phyloP scores from a whole-genome alignment of 345 rosid species.

The Theobroma cacao region DNA sequence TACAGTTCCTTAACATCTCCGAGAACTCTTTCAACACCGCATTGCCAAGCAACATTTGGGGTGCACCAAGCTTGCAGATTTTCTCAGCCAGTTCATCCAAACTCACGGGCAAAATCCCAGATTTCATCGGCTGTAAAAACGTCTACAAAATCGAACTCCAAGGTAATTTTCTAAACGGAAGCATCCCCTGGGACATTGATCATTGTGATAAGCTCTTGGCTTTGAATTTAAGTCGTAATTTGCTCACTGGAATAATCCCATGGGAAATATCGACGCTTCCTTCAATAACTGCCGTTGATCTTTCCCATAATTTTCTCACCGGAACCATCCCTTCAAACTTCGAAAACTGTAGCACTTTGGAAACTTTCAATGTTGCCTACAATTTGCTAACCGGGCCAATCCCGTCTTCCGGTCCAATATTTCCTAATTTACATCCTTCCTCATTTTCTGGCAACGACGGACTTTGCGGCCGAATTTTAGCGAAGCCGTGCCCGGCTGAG shows the following conservation, averaged over 20 bases:
- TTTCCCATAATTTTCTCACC: constrained; percentile 69
- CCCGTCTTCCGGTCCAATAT: constrained; percentile 63
- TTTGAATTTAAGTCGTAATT: constrained; percentile 69
- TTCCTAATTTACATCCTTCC: constrained; percentile 67
- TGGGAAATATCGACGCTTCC: constrained; percentile 81
- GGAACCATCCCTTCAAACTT: constrained; percentile 88
- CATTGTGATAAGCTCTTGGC: constrained; percentile 80
- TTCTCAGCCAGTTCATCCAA: constrained; percentile 65
- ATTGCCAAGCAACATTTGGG: constrained; percentile 67
- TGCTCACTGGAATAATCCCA: constrained; percentile 74
- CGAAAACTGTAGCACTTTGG: constrained; percentile 70
- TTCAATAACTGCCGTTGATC: constrained; percentile 66
- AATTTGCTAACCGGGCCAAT: constrained; percentile 74
- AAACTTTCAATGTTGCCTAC: constrained; percentile 77
- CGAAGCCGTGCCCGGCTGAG: constrained; percentile 54
- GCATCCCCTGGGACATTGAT: constrained; percentile 76
- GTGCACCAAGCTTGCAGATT: constrained; percentile 58
- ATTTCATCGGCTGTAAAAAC: constrained; percentile 60
- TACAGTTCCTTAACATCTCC: constrained; percentile 79
- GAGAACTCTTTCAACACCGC: constrained; percentile 45
- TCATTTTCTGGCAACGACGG: constrained; percentile 78
- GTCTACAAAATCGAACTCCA: constrained; percentile 81
- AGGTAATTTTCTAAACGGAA: constrained; percentile 65
- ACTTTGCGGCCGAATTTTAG: constrained; percentile 61
- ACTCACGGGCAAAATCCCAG: constrained; percentile 61